These are phyloP conservation scores for Begonia loranthoides DNA, from an alignment of 306 rosid genomes.

Conservation along the genomic window DNA sequence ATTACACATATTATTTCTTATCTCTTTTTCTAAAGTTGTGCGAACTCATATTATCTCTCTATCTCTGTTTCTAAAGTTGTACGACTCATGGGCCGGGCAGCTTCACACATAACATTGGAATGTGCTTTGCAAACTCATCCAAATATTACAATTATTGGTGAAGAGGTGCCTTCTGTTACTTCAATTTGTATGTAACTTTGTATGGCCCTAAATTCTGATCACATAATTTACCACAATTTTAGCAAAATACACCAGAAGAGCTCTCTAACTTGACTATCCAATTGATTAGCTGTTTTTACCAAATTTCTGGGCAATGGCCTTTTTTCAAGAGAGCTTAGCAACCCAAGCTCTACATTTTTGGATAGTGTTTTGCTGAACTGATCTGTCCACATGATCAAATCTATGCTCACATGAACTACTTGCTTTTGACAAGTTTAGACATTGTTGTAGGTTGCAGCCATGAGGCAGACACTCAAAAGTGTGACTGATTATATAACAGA, in stretches of 20 bases:
- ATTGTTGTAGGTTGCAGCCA: conserved; percentile 78
- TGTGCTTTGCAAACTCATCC: conserved; percentile 99
- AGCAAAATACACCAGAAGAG: too few relatives aligned
- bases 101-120: conserved; percentile 94
- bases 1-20: too few relatives aligned
- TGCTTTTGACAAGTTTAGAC: too few relatives aligned
- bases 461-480: conserved; percentile 84
- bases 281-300: too few relatives aligned
- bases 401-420: too few relatives aligned
- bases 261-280: too few relatives aligned
- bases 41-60: too few relatives aligned
- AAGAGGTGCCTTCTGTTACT: conserved; percentile 51
- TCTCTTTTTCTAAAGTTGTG: too few relatives aligned
- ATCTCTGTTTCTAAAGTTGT: conserved; percentile 53
- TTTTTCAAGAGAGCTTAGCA: background rate
- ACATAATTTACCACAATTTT: too few relatives aligned
- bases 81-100: conserved; percentile 99
- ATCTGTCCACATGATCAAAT: too few relatives aligned
- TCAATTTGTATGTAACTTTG: background rate
- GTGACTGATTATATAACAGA: conserved; percentile 87
- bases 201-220: too few relatives aligned
- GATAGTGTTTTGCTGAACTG: conserved; percentile 14
- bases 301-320: background rate
- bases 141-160: conserved; percentile 86
- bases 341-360: conserved; percentile 3